Percentiles rank a stretch among this genome's conserved stretches.
Conservation (phyloP, 176 grass and related monocot genomes). For the Chloris gayana region DNA sequence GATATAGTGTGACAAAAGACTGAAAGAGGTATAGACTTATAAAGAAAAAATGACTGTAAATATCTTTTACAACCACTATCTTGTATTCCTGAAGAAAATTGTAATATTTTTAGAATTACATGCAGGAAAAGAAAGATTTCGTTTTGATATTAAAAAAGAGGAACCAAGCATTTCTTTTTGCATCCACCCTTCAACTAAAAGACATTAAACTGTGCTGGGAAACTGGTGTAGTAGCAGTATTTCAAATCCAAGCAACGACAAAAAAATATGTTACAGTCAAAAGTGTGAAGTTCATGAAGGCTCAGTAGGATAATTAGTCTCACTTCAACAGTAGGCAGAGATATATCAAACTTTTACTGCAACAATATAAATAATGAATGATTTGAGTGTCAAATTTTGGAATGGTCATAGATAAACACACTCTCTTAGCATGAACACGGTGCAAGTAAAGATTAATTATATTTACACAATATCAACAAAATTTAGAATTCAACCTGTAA, state of each 20-base stretch:
- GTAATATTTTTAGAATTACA: not conserved
- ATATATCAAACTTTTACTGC: not conserved
- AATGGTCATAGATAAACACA: not conserved
- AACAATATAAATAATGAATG: not conserved
- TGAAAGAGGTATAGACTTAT: not conserved
- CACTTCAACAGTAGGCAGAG: not conserved
- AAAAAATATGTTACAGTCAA: not conserved
- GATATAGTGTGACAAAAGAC: constrained; percentile 20
- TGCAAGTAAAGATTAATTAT: not conserved
- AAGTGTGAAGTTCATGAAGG: not conserved
- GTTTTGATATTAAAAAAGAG: not conserved
- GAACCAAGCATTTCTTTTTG: not conserved
- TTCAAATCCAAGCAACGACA: not conserved
- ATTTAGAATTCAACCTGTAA: constrained; percentile 8
- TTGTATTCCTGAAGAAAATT: constrained; percentile 3
- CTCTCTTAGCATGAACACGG: not conserved
- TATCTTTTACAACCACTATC: not conserved
- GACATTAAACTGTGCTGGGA: no score
- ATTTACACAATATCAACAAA: not conserved
- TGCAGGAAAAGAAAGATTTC: not conserved
- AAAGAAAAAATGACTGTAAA: not conserved
- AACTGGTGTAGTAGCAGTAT: no score
- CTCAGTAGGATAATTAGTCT: constrained; percentile 1
- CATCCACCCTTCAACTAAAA: not conserved
- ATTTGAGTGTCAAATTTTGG: not conserved